phyloP scores from a whole-genome alignment of 2,329 filamentous ascomycete species.

The Neurospora sp. region DNA sequence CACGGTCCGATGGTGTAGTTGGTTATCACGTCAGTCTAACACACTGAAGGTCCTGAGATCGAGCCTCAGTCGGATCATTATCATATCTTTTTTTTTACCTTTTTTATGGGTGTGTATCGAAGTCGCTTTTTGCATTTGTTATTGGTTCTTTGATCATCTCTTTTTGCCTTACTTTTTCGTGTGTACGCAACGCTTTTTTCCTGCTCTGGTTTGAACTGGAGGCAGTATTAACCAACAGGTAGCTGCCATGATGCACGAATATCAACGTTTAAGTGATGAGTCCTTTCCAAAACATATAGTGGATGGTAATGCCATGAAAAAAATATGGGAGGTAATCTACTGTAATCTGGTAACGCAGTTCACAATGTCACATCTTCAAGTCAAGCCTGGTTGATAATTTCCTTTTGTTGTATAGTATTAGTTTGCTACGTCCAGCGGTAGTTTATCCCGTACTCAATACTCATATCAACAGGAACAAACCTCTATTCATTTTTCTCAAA shows the following conservation, averaged over 20 bases:
- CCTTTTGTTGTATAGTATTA: background rate
- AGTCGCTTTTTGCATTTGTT: background rate
- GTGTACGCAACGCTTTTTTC: background rate
- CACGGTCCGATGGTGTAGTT: conserved; percentile 27
- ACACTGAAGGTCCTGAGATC: conserved; percentile 21
- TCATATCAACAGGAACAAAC: background rate
- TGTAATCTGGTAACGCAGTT: background rate
- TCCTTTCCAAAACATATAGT: background rate
- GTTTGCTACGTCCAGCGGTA: background rate
- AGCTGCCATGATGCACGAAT: background rate
- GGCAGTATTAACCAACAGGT: too few species aligned
- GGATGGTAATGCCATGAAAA: background rate
- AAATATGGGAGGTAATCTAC: background rate
- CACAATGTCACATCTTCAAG: background rate
- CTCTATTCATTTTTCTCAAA: background rate
- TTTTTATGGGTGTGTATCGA: background rate
- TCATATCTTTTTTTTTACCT: background rate
- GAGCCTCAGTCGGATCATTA: conserved; percentile 18
- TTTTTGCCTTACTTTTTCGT: background rate
- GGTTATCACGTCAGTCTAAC: conserved; percentile 34
- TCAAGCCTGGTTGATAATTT: background rate
- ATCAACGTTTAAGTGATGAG: background rate
- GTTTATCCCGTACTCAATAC: background rate
- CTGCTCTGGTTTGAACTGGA: too few species aligned
- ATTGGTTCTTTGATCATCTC: background rate